Evolutionary conservation across 768 basidiomycete genomes (phyloP), one percentile per base, ranked within the genome.

Genomic region (Amanita rubescens): DNA sequence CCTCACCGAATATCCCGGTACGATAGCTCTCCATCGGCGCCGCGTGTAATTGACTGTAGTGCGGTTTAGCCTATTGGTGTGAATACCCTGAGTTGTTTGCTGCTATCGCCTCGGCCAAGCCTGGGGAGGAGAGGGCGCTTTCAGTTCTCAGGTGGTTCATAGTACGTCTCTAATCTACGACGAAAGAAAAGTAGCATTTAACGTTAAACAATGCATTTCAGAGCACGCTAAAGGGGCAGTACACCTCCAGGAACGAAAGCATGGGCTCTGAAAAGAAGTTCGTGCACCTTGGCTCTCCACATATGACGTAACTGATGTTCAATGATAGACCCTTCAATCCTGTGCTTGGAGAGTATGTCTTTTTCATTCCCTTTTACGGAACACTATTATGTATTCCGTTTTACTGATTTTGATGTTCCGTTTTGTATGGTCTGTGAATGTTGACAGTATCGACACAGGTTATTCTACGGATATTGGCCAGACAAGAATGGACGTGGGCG

Each of bases 221-320:
- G 87, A 85, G 85, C 62, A 99, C 95, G 0, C 78, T 99, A 48
- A 96, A 94, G 67, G 94, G 92, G 12, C 94, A 96, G 64, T 94
- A 94, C 67, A 97, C 90, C 38, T 91, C 91, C 15, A 76, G 94
- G 46, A 97, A 97, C 62, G 94, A 96, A 71, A 85, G 85, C 58
- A 87, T 93, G 82, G 95, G 95, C 12, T 92, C 90, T 1, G 94
- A 98, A 79, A 98, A 98, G 77, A 98, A 98, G 90, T 90, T 57
- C 8, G 44, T 37, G 24, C 10, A 11, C 38, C 27, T 34, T 15
- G 25, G 6, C 41, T 53, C 33, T n/a, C 17, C 1, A 14, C 20
- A 22, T 30, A 30, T 2, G 24, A 34, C 17, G 30, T 20, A 34
- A 30, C 33, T 33, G 44, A 11, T 50, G 57, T 52, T 58, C 43